Conservation (phyloP, 139 green algal species). For the Chlamydomonas incerta region DNA sequence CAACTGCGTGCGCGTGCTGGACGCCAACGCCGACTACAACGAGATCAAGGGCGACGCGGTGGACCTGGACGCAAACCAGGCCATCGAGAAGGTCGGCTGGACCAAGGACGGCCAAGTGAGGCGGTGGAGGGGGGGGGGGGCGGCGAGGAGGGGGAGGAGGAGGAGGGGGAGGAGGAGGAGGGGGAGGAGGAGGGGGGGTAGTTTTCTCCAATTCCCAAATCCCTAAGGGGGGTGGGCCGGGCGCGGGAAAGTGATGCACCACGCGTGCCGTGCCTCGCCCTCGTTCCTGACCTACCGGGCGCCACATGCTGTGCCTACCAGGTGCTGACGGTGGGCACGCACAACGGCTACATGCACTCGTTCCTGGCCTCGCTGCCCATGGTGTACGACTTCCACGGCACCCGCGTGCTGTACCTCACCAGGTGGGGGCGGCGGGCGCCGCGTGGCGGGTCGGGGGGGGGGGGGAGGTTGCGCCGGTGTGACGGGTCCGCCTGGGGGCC, state of each 20-base stretch:
- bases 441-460: no score
- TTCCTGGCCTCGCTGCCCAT: constrained; percentile 77
- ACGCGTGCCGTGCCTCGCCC: no score
- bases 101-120: constrained; percentile 71
- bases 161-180: no score
- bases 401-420: constrained; percentile 69
- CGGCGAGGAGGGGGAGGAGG: background rate
- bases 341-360: constrained; percentile 61
- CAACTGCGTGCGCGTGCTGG: constrained; percentile 63
- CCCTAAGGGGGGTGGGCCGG: no score
- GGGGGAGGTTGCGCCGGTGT: no score
- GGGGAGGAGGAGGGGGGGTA: no score
- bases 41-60: constrained; percentile 68
- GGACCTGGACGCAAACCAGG: constrained; percentile 64
- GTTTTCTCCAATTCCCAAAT: no score
- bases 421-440: background rate
- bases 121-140: background rate
- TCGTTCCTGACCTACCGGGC: no score
- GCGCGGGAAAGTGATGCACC: no score
- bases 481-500: no score
- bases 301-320: background rate
- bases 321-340: constrained; percentile 73
- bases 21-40: constrained; percentile 51
- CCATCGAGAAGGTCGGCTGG: constrained; percentile 63
- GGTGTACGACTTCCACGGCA: constrained; percentile 63